phyloP scores from a whole-genome alignment of 495 filamentous ascomycete genomes.

The Schizothecium vesticola region DNA sequence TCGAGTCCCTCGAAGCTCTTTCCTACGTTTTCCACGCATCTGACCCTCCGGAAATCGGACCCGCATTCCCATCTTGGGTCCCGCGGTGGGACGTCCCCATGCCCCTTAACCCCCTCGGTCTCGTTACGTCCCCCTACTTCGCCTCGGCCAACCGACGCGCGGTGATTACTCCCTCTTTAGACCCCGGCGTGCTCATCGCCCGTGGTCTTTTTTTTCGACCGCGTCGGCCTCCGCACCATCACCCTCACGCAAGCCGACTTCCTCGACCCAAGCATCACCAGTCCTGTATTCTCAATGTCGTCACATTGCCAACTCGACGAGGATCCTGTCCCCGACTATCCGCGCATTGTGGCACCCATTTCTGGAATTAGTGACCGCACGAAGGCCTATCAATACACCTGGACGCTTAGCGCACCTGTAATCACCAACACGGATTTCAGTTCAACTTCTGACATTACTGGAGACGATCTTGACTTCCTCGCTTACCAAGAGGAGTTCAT shows the following conservation, averaged over 20 bases:
- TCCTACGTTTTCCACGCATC: neutral
- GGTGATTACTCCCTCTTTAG: neutral
- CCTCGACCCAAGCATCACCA: neutral
- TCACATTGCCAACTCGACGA: neutral
- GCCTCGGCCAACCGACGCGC: neutral
- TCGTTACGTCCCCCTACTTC: neutral
- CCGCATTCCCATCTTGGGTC: neutral
- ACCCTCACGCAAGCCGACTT: neutral
- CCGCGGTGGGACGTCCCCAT: neutral
- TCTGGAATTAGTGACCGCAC: neutral
- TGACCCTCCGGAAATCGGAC: neutral
- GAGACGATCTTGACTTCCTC: neutral
- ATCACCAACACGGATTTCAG: too few relatives aligned
- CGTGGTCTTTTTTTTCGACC: neutral
- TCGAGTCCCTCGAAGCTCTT: neutral
- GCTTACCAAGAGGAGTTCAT: neutral
- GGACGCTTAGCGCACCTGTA: neutral
- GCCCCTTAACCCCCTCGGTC: neutral
- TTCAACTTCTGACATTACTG: neutral
- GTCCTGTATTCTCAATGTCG: neutral
- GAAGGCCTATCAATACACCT: neutral
- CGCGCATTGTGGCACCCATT: neutral
- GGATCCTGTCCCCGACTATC: neutral
- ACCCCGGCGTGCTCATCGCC: neutral
- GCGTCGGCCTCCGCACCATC: neutral